Base-by-base conservation (phyloP, 2,329 filamentous ascomycete species). In the Aspergillus calidoustus region DNA sequence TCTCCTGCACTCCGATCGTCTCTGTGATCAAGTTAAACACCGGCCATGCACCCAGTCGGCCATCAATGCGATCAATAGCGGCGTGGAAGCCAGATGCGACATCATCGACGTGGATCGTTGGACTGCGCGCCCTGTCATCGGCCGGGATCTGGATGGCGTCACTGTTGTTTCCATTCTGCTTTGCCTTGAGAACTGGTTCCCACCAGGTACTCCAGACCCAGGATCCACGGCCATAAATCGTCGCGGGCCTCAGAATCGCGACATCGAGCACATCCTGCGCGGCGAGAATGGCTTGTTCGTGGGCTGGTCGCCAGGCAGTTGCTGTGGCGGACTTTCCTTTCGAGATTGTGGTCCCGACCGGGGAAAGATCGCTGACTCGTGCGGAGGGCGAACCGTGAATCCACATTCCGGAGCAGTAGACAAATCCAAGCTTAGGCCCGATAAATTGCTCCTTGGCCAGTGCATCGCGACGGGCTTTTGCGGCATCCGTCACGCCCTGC, bases 361-460 rank as follows among this genome's bases (percentile, higher is more conserved):
- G 52, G 7, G 38, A 25, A 7, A 54, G 52, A 17, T 54, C 52
- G 53, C 68, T 74, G 19, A 76, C 68, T 0, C 67, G 62, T 0
- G 56, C 55, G 4, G 64, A 43, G 4, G 66, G 68, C 1, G 71
- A 75, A 2, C 77, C 77, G 56, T 79, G 74, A 1, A 79, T 71
- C 76, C 76, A 80, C 1, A 69, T 69, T 3, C 77, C 76, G 9
- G 74, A 77, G 43, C 68, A 69, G 31, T 78, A 79, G 44, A 79
- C 70, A 34, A 73, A 79, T 3, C 74, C 77, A 2, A 80, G 60
- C 61, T 79, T 80, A 15, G 71, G 73, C 23, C 64, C 64, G 8
- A 50, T 53, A 1, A 69, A 54, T 4, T 66, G 67, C 1, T 64
- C 38, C 22, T 44, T 28, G 2, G 17, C 38, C 1, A 54, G 38